phyloP scores from a whole-genome alignment of 768 basidiomycete genomes.

The Leccinum incarnatum region DNA sequence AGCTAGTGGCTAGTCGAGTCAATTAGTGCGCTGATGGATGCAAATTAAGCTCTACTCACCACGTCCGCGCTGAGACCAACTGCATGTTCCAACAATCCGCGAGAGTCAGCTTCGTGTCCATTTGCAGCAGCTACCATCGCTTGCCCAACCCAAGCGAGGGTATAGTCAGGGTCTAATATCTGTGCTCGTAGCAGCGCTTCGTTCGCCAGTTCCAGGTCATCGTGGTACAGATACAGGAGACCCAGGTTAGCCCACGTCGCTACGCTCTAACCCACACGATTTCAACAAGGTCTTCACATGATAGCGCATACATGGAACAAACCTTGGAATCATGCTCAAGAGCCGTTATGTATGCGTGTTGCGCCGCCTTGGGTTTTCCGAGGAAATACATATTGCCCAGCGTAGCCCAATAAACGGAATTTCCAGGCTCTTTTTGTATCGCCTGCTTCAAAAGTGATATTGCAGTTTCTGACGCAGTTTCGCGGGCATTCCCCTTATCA shows the following conservation, averaged over 20 bases:
- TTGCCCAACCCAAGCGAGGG: constrained; percentile 89
- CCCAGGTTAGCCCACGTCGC: constrained; percentile 85
- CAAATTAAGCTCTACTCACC: constrained; percentile 39
- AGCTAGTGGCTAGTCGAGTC: constrained; percentile 61
- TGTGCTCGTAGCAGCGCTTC: constrained; percentile 87
- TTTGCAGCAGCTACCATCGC: constrained; percentile 63
- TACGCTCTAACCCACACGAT: constrained; percentile 50
- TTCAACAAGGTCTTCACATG: neutral
- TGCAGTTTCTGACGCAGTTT: constrained; percentile 40
- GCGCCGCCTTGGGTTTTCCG: constrained; percentile 67
- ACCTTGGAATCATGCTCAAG: constrained; percentile 86
- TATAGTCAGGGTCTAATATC: constrained; percentile 86
- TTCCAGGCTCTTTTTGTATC: constrained; percentile 66
- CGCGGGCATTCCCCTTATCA: constrained; percentile 16
- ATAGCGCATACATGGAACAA: constrained; percentile 13
- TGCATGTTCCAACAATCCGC: constrained; percentile 71
- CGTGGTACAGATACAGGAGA: constrained; percentile 76
- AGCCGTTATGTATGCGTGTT: constrained; percentile 90
- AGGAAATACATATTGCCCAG: constrained; percentile 73
- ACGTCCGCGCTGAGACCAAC: constrained; percentile 54
- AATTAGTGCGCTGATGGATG: neutral
- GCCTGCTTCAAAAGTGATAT: constrained; percentile 64
- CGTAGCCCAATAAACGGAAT: constrained; percentile 77
- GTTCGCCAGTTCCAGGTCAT: constrained; percentile 79
- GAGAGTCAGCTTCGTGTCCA: constrained; percentile 59